These are phyloP conservation scores for Sphagnum contortum DNA, from an alignment of 225 moss, liverwort and hornwort species.

Conservation along the genomic window DNA sequence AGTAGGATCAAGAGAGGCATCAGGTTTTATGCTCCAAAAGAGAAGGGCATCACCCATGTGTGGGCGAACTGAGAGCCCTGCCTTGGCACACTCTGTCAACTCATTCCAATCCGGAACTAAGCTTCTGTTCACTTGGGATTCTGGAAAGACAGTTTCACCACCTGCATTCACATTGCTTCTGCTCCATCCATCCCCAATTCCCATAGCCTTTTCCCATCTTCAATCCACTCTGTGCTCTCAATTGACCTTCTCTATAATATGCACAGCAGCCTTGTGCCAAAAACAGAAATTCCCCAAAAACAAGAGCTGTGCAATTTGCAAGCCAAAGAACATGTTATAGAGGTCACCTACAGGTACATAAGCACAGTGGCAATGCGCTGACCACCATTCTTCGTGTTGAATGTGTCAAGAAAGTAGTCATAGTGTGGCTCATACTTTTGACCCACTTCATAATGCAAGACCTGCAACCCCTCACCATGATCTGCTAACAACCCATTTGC, in stretches of 20 bases:
- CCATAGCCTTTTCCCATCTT: no score
- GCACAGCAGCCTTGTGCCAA: no score
- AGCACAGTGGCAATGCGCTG: constrained; percentile 92
- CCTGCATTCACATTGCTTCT: constrained; percentile 92
- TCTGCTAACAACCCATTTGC: constrained; percentile 27
- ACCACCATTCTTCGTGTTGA: constrained; percentile 92
- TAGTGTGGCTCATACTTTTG: constrained; percentile 96
- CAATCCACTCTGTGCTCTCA: no score
- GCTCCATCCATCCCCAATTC: constrained; percentile 11
- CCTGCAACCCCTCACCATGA: constrained; percentile 98
- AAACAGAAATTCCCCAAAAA: no score
- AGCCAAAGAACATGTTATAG: neutral
- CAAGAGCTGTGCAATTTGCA: no score
- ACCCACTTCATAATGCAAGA: constrained; percentile 87
- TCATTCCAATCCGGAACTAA: constrained; percentile 67
- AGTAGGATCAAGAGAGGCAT: constrained; percentile 67
- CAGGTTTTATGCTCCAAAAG: constrained; percentile 97
- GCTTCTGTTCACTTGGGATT: constrained; percentile 61
- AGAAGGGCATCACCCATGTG: constrained; percentile 86
- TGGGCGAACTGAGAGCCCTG: constrained; percentile 84
- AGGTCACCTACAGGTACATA: constrained; percentile 80
- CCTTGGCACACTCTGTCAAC: constrained; percentile 77
- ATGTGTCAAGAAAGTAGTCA: constrained; percentile 92
- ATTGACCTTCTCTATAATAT: no score
- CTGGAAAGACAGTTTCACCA: constrained; percentile 97